Evolutionary conservation across 73 alveolate species (phyloP).

Genomic region (Paramecium sexaurelia): DNA sequence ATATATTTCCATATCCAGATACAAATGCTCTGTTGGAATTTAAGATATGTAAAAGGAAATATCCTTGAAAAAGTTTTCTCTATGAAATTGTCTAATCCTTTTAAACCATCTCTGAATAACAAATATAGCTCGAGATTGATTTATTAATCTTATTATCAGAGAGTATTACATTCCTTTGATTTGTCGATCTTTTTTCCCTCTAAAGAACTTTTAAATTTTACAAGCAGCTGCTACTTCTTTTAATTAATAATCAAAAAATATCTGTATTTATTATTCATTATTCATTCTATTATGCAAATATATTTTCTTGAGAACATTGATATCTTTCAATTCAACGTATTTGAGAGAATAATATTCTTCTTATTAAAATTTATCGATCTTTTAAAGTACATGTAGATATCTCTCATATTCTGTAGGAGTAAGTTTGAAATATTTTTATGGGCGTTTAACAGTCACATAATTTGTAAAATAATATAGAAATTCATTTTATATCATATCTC

Average conservation of each 20-base stretch:
- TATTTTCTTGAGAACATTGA: not conserved
- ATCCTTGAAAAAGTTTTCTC: constrained; percentile 14
- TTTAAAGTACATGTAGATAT: not conserved
- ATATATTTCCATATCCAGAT: constrained; percentile 12
- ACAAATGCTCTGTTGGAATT: not conserved
- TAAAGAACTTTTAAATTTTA: constrained; percentile 28
- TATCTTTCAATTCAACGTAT: not conserved
- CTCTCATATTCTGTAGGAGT: not conserved
- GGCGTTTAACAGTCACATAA: constrained; percentile 27
- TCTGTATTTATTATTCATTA: not conserved
- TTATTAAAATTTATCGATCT: not conserved
- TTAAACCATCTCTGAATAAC: constrained; percentile 37
- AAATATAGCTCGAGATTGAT: constrained; percentile 34
- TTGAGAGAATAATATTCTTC: not conserved
- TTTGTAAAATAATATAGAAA: not conserved
- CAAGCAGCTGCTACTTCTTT: not conserved
- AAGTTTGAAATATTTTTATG: not conserved
- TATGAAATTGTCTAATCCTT: constrained; percentile 35
- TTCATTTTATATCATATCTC: not conserved
- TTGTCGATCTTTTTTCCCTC: not conserved
- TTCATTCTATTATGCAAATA: not conserved
- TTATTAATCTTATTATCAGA: not conserved
- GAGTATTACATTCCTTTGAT: not conserved
- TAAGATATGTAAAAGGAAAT: not conserved
- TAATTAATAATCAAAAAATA: constrained; percentile 30